These are phyloP conservation scores for Pseudisothecium myosuroides DNA, from an alignment of 225 moss, liverwort and hornwort species.

Conservation along the genomic window DNA sequence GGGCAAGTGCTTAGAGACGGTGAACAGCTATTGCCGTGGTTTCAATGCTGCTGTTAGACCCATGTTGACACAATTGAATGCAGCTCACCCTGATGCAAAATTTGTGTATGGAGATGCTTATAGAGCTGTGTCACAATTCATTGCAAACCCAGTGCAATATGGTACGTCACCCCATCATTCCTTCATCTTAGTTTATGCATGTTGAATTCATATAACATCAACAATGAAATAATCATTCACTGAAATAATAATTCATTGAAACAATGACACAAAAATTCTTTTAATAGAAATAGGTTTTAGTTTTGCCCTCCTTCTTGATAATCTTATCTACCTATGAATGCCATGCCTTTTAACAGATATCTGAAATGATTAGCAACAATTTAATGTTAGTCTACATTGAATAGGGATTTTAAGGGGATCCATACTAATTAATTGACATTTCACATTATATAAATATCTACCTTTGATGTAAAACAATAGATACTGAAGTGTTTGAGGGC, in stretches of 20 bases:
- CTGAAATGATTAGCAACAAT: not conserved
- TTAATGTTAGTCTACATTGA: not conserved
- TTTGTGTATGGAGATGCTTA: not conserved
- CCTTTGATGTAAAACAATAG: too few species aligned
- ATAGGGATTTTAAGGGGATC: too few species aligned
- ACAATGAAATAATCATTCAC: not conserved
- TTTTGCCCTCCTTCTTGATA: not conserved
- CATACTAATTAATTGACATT: too few species aligned
- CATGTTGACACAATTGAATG: not conserved
- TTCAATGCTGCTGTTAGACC: not conserved
- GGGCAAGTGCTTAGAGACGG: not conserved
- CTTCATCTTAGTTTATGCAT: too few species aligned
- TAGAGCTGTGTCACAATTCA: not conserved
- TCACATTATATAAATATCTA: too few species aligned
- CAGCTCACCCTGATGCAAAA: not conserved
- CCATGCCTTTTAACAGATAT: fast-evolving
- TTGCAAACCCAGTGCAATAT: fast-evolving
- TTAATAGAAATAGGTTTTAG: not conserved
- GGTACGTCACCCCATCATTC: not conserved
- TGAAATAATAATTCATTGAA: not conserved
- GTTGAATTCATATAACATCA: not conserved
- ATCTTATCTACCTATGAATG: not conserved
- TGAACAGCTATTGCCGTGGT: not conserved
- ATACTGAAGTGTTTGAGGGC: too few species aligned
- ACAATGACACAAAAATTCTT: not conserved